Evolutionary conservation across 192 early-diverging fungal genomes (phyloP), one percentile per base, ranked within the genome.

Genomic region (Rhizophagus clarus): DNA sequence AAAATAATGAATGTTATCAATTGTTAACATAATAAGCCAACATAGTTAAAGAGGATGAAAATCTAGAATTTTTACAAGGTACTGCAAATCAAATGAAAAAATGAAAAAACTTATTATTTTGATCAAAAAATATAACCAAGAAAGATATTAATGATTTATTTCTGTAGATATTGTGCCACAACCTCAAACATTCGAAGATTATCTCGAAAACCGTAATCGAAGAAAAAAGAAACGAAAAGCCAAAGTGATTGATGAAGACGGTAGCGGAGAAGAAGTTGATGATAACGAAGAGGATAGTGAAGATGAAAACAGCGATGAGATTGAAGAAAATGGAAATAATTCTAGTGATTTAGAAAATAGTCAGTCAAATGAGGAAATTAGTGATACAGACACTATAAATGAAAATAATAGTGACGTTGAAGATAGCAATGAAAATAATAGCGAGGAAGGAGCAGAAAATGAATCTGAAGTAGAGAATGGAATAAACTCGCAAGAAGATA

Each of bases 241-340:
- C 12, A 76, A n/a, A 29, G 17, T 32, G 29, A 37, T 24, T 62
- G 17, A 37, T 24, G 60, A 74, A 61, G 42, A 66, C 24, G 24
- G 37, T 20, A 79, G n/a, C 10, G 42, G 26, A 20, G 67, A 70
- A 32, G 29, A 56, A 3, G 83, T 80, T 11, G 70, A 82, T 31
- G 83, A 83, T 40, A 74, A 81, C 12, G 88, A 83, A 47, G 85
- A 82, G 11, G 73, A 61, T n/a, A 77, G 72, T 9, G 66, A 68
- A 28, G 82, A 88, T 51, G 88, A 85, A 60, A 75, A 71, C 14
- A 87, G 82, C 1, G 82, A 81, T 22, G 79, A 74, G 4, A 82
- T 79, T 12, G 75, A 74, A 20, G 85, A 29, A 31, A 72, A 63
- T 24, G 76, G 62, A 2, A 84, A 80, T 20, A 79, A 78, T 64